Conservation (phyloP, 495 filamentous ascomycete genomes). For the Xylaria venustula region DNA sequence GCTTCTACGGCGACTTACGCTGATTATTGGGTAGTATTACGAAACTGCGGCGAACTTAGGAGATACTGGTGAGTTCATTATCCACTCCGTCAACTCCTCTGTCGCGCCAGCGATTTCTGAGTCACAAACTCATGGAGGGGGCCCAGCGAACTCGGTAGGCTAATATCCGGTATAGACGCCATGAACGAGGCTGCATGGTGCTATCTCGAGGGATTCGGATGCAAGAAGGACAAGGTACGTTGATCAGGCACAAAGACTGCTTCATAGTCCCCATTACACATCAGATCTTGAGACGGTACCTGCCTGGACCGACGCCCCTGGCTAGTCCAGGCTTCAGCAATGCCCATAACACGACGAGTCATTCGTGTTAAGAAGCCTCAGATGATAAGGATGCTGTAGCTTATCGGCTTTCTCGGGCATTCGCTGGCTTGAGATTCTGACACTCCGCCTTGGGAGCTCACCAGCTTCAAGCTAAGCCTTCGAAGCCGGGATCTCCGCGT, state of each 20-base stretch:
- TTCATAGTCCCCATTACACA: conserved; percentile 19
- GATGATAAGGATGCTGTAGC: conserved; percentile 18
- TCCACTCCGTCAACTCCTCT: conserved; percentile 12
- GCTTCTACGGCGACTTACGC: conserved; percentile 26
- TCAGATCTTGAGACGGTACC: conserved; percentile 18
- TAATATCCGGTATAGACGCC: conserved; percentile 59
- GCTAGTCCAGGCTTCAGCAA: conserved; percentile 12
- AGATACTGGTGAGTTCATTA: conserved; percentile 61
- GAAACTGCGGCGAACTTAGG: conserved; percentile 95
- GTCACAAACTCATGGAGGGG: conserved; percentile 15
- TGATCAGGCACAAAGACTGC: conserved; percentile 25
- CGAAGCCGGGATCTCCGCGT: conserved; percentile 9
- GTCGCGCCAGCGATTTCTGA: conserved; percentile 12
- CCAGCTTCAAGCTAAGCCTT: conserved; percentile 20
- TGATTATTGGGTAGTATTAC: conserved; percentile 69
- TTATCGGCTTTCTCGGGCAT: background rate
- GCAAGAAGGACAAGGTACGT: conserved; percentile 95
- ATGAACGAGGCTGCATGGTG: conserved; percentile 98
- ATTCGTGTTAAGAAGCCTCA: conserved; percentile 29
- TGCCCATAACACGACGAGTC: conserved; percentile 11
- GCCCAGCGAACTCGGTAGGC: conserved; percentile 17
- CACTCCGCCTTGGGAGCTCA: conserved; percentile 18
- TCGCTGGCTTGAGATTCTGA: conserved; percentile 3
- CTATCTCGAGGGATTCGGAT: conserved; percentile 90
- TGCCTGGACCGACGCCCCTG: background rate